Conservation (phyloP, 164 flowering plant species). For the Tinospora cordifolia region DNA sequence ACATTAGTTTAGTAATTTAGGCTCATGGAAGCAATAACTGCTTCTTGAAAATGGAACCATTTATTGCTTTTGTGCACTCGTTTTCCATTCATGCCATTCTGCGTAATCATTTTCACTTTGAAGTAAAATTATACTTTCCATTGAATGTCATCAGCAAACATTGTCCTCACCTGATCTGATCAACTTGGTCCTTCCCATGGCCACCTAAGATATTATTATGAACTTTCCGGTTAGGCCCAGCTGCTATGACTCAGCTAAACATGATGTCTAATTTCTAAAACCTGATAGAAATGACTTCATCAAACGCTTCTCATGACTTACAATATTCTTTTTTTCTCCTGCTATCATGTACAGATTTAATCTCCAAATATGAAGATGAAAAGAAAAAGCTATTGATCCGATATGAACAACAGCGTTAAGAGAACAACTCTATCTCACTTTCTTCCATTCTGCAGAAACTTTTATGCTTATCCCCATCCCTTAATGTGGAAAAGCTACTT, state of each 20-base stretch:
- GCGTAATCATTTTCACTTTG: too few relatives aligned
- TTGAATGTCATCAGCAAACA: too few relatives aligned
- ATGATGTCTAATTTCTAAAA: not conserved
- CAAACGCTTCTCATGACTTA: not conserved
- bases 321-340: constrained; percentile 1
- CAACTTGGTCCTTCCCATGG: too few relatives aligned
- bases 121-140: too few relatives aligned
- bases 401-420: constrained; percentile 80
- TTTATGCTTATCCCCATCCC: not conserved
- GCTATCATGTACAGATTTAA: constrained; percentile 41
- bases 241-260: not conserved
- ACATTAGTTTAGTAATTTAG: too few relatives aligned
- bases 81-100: too few relatives aligned
- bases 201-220: too few relatives aligned
- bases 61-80: too few relatives aligned
- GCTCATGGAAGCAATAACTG: too few relatives aligned
- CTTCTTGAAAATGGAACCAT: too few relatives aligned
- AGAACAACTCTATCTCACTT: not conserved
- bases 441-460: not conserved
- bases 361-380: constrained; percentile 75
- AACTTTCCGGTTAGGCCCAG: too few relatives aligned
- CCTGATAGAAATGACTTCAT: not conserved
- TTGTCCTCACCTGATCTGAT: too few relatives aligned
- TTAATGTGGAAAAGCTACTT: constrained; percentile 1
- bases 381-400: constrained; percentile 57